Evolutionary conservation across 1,284 basidiomycete genomes (phyloP).

Genomic region (Veloporphyrellus conicus): DNA sequence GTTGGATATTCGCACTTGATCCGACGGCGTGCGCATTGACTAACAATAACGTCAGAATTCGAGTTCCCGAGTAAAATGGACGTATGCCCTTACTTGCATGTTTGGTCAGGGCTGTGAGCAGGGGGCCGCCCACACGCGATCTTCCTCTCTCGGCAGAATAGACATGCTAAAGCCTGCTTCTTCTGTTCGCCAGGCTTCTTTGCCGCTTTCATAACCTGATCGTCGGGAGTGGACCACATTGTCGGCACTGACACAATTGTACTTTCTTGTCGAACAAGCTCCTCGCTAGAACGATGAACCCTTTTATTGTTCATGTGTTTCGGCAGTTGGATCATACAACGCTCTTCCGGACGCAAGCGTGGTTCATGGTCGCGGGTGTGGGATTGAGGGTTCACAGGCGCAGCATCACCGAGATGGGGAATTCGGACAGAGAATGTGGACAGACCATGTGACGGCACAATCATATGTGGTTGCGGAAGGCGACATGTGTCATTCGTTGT

Average conservation of each 20-base stretch:
- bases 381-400: slow-evolving; percentile 13
- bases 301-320: slow-evolving; percentile 31
- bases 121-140: slow-evolving; percentile 38
- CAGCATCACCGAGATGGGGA: slow-evolving; percentile 13
- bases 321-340: slow-evolving; percentile 16
- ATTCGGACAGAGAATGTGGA: slow-evolving; percentile 16
- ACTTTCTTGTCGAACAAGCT: slow-evolving; percentile 31
- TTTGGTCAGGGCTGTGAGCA: slow-evolving; percentile 32
- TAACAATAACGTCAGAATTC: slow-evolving; percentile 30
- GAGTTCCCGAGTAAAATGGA: slow-evolving; percentile 7
- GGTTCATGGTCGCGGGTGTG: slow-evolving; percentile 21
- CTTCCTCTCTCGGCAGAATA: slow-evolving; percentile 39
- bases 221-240: slow-evolving; percentile 37
- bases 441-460: slow-evolving; percentile 23
- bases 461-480: slow-evolving; percentile 25
- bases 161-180: slow-evolving; percentile 39
- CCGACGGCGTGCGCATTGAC: slow-evolving; percentile 47
- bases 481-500: slow-evolving; percentile 23
- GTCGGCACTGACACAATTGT: slow-evolving; percentile 23
- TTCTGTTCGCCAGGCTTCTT: slow-evolving; percentile 38
- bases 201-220: slow-evolving; percentile 31
- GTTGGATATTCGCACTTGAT: slow-evolving; percentile 49
- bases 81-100: slow-evolving; percentile 35
- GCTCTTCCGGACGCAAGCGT: slow-evolving; percentile 26
- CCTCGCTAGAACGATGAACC: slow-evolving; percentile 30